Percentiles rank a stretch among this genome's conserved stretches.
Evolutionary conservation across 306 rosid genomes (phyloP).

Genomic region (Alnus glutinosa): DNA sequence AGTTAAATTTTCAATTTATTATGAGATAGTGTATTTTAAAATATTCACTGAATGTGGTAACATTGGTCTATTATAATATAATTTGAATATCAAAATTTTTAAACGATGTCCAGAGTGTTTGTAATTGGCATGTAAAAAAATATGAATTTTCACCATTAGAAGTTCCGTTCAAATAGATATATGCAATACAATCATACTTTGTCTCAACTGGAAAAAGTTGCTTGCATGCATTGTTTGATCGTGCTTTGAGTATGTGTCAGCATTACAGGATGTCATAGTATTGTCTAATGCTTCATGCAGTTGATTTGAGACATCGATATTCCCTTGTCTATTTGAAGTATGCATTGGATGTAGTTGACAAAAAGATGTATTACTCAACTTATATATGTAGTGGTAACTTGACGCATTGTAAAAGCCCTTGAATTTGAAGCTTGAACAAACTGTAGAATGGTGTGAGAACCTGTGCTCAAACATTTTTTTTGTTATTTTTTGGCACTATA

Average conservation of each 20-base stretch:
- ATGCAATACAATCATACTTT: background rate
- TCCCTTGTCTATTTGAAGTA: background rate
- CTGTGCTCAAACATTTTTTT: background rate
- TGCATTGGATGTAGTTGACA: background rate
- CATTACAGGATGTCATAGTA: background rate
- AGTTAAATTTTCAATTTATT: background rate
- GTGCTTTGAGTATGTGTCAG: background rate
- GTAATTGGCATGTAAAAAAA: background rate
- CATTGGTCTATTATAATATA: background rate
- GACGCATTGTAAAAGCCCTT: background rate
- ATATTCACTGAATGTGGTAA: background rate
- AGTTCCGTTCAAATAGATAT: background rate
- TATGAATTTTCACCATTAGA: background rate
- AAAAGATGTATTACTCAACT: background rate
- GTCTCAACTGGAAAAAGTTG: background rate
- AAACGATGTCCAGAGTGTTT: background rate
- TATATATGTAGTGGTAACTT: background rate
- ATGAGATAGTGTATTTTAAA: background rate
- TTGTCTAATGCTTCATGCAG: background rate
- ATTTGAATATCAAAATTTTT: background rate
- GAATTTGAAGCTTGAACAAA: background rate
- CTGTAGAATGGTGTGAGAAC: background rate
- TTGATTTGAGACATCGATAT: background rate
- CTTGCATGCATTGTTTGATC: conserved; percentile 7
- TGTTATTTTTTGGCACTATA: background rate